phyloP scores from a whole-genome alignment of 306 rosid species.

The Cucurbita maxima region DNA sequence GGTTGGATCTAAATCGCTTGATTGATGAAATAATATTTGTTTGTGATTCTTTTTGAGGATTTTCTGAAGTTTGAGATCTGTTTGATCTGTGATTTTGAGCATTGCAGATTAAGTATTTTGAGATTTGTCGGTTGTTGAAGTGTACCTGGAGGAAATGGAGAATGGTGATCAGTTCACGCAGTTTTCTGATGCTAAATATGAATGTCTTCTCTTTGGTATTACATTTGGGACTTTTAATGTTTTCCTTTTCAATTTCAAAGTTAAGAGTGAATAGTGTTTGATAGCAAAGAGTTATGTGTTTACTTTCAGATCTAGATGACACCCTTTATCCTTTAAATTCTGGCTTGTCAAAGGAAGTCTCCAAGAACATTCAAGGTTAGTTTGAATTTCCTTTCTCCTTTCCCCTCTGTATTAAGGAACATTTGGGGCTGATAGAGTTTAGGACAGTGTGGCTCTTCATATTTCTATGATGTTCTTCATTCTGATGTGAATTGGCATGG shows the following conservation, averaged over 20 bases:
- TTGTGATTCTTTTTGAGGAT: background rate
- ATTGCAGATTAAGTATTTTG: background rate
- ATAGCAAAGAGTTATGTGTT: background rate
- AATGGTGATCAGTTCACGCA: constrained; percentile 28
- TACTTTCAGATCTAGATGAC: constrained; percentile 71
- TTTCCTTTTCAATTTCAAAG: background rate
- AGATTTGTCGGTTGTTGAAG: background rate
- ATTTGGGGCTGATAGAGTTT: background rate
- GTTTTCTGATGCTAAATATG: constrained; percentile 35
- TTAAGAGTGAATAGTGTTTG: background rate
- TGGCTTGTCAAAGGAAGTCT: constrained; percentile 42
- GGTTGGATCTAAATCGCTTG: background rate
- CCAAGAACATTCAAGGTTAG: constrained; percentile 55
- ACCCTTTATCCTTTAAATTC: constrained; percentile 71
- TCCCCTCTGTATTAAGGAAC: background rate
- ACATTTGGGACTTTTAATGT: background rate
- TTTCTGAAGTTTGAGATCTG: background rate
- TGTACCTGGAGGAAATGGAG: constrained; percentile 32
- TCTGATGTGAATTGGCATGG: background rate
- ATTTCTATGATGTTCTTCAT: background rate
- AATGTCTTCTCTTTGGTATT: constrained; percentile 72
- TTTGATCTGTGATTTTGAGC: background rate
- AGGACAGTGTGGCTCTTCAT: background rate
- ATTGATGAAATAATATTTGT: background rate
- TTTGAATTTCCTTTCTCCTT: background rate